These are phyloP conservation scores for Sporothrix protearum DNA, from an alignment of 2,329 filamentous ascomycete species.

Conservation along the genomic window DNA sequence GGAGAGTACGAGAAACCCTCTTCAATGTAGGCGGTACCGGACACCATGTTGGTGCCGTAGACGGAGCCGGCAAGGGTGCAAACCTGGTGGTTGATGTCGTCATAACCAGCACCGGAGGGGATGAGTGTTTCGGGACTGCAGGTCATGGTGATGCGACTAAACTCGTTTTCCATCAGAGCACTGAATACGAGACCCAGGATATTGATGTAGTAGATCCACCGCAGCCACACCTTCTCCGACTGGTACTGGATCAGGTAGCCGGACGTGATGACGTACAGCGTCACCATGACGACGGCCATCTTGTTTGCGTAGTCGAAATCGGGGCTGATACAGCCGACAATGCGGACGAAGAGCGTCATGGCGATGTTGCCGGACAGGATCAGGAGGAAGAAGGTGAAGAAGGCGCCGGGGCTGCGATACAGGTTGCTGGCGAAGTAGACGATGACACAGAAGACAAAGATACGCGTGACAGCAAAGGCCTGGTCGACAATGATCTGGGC, in stretches of 20 bases:
- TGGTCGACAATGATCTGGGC: conserved; percentile 78
- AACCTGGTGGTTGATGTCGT: conserved; percentile 68
- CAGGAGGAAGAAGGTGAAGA: conserved; percentile 73
- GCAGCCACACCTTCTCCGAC: conserved; percentile 68
- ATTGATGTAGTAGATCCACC: conserved; percentile 82
- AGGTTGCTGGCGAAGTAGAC: conserved; percentile 77
- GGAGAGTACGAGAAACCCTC: conserved; percentile 64
- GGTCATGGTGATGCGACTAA: conserved; percentile 62
- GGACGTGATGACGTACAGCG: conserved; percentile 73
- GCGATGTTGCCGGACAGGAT: conserved; percentile 65
- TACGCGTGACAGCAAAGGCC: conserved; percentile 66
- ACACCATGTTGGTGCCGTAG: conserved; percentile 60
- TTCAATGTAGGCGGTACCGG: conserved; percentile 66
- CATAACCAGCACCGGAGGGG: conserved; percentile 67
- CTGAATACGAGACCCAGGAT: conserved; percentile 68
- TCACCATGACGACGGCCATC: conserved; percentile 74
- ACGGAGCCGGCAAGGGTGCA: conserved; percentile 74
- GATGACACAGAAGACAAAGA: conserved; percentile 68
- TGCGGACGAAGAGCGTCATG: conserved; percentile 76
- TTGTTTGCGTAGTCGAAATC: conserved; percentile 86
- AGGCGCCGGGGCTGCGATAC: conserved; percentile 65
- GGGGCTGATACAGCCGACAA: conserved; percentile 68
- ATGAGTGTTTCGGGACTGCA: conserved; percentile 67
- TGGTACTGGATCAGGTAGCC: conserved; percentile 83
- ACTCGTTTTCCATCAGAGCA: conserved; percentile 83